phyloP scores from a whole-genome alignment of 2,329 filamentous ascomycete species.

The Nothopassalora personata region DNA sequence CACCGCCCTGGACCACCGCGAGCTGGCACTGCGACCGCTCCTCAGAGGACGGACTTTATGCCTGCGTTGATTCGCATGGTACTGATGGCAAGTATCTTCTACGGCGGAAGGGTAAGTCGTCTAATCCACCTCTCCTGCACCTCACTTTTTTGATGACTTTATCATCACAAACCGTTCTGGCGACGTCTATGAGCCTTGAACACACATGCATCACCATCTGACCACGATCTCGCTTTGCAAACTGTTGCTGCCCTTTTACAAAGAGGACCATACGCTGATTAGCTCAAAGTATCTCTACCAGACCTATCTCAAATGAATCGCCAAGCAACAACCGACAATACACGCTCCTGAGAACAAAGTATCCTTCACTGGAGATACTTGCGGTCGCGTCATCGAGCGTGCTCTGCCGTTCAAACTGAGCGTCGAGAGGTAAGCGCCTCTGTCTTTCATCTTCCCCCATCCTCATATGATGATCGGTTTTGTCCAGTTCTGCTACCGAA shows the following conservation, averaged over 20 bases:
- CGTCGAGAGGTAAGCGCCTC: slow-evolving; percentile 15
- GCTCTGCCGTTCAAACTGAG: neutral
- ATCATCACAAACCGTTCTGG: slow-evolving; percentile 29
- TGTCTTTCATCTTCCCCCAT: slow-evolving; percentile 1
- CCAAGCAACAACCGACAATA: neutral
- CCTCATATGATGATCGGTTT: slow-evolving; percentile 37
- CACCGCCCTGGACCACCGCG: neutral
- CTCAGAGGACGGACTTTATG: neutral
- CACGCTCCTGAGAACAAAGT: neutral
- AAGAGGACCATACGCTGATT: neutral
- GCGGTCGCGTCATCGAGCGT: neutral
- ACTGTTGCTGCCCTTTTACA: neutral
- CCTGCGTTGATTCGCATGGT: neutral
- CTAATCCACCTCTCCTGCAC: neutral
- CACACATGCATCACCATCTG: slow-evolving; percentile 42
- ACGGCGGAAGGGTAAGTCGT: slow-evolving; percentile 1
- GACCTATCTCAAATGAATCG: neutral
- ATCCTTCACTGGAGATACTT: neutral
- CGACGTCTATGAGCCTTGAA: slow-evolving; percentile 35
- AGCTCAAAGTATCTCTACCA: neutral
- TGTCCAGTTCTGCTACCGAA: slow-evolving; percentile 39
- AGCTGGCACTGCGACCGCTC: neutral
- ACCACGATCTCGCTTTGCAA: slow-evolving; percentile 14
- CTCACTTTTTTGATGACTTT: neutral
- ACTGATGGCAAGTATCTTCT: slow-evolving; percentile 1